Conservation (phyloP, 2,329 filamentous ascomycete species). For the Arthroderma sp. region DNA sequence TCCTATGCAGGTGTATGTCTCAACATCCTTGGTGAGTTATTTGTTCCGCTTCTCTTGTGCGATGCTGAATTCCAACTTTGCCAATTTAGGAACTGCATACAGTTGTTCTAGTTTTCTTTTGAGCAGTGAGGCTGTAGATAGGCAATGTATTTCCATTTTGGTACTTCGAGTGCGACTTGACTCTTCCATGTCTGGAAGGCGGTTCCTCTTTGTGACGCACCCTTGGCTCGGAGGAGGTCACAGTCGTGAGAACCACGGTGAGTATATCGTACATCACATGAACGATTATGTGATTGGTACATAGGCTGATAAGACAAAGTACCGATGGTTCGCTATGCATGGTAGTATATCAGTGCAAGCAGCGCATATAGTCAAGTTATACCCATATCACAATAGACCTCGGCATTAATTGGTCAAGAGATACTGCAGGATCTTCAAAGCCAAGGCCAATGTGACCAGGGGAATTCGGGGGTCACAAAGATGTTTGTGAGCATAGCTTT, state of each 20-base stretch:
- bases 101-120: not conserved
- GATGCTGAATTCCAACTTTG: not conserved
- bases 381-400: too few relatives aligned
- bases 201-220: not conserved
- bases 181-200: not conserved
- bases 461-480: too few relatives aligned
- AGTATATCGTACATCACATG: not conserved
- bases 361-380: not conserved
- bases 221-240: not conserved
- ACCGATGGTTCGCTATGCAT: not conserved
- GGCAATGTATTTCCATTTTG: not conserved
- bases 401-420: too few relatives aligned
- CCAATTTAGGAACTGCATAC: not conserved
- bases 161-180: not conserved
- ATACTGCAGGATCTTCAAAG: too few relatives aligned
- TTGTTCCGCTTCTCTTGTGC: not conserved
- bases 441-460: too few relatives aligned
- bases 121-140: not conserved
- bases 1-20: not conserved
- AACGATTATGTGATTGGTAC: not conserved
- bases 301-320: not conserved
- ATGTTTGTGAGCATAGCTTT: too few relatives aligned
- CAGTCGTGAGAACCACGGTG: not conserved
- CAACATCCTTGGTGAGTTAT: not conserved
- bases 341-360: not conserved